These are phyloP conservation scores for Aspergillus sparsus DNA, from an alignment of 495 filamentous ascomycete species.

Conservation along the genomic window DNA sequence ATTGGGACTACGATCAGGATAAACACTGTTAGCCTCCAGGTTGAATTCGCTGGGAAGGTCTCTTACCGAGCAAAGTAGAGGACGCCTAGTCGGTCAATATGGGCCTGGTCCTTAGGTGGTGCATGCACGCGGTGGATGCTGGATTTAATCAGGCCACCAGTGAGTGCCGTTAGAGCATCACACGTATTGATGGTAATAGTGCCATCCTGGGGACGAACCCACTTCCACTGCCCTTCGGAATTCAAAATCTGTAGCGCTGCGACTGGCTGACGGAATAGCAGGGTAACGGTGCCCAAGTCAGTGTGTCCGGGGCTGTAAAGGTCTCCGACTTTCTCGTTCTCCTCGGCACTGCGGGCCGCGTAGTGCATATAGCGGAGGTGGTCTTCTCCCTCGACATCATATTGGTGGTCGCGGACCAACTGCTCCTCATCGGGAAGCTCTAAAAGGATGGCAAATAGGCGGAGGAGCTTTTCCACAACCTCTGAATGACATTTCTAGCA, in stretches of 20 bases:
- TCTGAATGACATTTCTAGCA: conserved; percentile 49
- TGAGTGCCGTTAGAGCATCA: conserved; percentile 51
- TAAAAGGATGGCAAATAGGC: conserved; percentile 53
- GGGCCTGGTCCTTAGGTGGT: conserved; percentile 51
- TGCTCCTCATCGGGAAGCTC: conserved; percentile 53
- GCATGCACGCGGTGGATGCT: conserved; percentile 56
- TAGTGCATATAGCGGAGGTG: conserved; percentile 58
- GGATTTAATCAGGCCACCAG: conserved; percentile 51
- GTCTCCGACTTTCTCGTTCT: conserved; percentile 40
- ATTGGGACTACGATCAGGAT: conserved; percentile 29
- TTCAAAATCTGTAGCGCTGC: conserved; percentile 50
- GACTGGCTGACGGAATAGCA: conserved; percentile 51
- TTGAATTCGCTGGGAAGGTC: too few species aligned
- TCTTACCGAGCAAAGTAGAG: conserved; percentile 46
- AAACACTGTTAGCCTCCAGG: background rate
- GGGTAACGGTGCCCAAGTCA: conserved; percentile 43
- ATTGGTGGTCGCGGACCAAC: conserved; percentile 48
- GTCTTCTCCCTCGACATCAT: conserved; percentile 50
- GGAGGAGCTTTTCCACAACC: conserved; percentile 51
- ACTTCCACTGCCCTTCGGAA: conserved; percentile 41
- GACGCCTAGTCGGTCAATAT: conserved; percentile 53
- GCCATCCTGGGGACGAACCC: conserved; percentile 46
- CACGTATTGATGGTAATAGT: conserved; percentile 56
- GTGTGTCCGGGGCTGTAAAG: conserved; percentile 42
- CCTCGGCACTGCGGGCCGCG: conserved; percentile 41